A percentile compares a stretch with the other conserved stretches of the same genome.
Evolutionary conservation across 208 protist species (phyloP).

Genomic region (Trypanosoma vivax): DNA sequence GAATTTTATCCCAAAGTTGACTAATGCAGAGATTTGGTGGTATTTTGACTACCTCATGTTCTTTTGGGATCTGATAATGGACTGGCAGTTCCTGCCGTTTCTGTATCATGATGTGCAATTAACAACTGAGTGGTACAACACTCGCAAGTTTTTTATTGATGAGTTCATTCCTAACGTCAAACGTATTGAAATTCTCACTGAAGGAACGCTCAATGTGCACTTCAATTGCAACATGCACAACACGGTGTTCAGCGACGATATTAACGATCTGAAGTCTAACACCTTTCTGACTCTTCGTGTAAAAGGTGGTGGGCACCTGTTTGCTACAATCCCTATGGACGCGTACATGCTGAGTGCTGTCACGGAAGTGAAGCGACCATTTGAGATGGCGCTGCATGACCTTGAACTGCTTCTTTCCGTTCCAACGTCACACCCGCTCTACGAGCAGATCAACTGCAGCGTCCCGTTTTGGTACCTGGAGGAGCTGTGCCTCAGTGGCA

Average conservation of each 20-base stretch:
- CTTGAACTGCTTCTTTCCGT: constrained; percentile 51
- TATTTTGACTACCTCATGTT: constrained; percentile 76
- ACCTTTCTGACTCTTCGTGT: constrained; percentile 55
- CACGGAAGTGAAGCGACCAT: constrained; percentile 73
- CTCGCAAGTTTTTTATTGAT: constrained; percentile 44
- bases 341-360: constrained; percentile 70
- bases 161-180: constrained; percentile 80
- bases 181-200: constrained; percentile 66
- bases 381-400: constrained; percentile 37
- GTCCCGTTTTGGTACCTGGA: constrained; percentile 44
- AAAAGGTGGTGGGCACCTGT: constrained; percentile 35
- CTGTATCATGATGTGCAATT: constrained; percentile 79
- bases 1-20: constrained; percentile 56
- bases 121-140: constrained; percentile 78
- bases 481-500: constrained; percentile 37
- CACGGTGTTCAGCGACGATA: constrained; percentile 71
- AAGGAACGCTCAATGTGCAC: constrained; percentile 31
- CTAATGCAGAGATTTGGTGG: constrained; percentile 56
- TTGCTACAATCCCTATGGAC: constrained; percentile 65
- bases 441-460: constrained; percentile 26
- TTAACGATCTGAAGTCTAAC: constrained; percentile 60
- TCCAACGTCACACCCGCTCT: constrained; percentile 59
- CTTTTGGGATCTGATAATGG: constrained; percentile 75
- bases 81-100: constrained; percentile 78
- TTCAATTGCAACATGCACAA: constrained; percentile 78